Base-by-base conservation (phyloP, 768 basidiomycete genomes). In the Cytidiella melzeri region DNA sequence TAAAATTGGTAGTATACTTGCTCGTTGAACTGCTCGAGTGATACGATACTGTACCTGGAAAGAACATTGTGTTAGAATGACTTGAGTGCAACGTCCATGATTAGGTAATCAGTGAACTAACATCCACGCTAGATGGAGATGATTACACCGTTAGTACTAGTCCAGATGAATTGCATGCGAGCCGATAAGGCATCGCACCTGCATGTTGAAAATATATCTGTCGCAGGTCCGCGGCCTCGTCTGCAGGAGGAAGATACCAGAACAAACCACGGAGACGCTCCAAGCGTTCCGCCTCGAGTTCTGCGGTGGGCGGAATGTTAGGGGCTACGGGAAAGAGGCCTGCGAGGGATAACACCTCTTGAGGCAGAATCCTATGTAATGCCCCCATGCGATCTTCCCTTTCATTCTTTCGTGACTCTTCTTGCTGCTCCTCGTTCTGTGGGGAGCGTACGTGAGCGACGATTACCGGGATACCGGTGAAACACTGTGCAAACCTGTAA, bases 71-170 rank as follows among this genome's bases (percentile, higher is more conserved):
- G 24, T 46, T 24, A 20, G 38, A 9, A 24, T n/a, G n/a, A n/a
- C 7, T 25, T n/a, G 25, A 36, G 34, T 18, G n/a, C 18, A 10
- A 36, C 34, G 34, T 10, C 18, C 18, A 18, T 36, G 34, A 36
- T 36, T 36, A 18, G 20, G 20, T 10, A 36, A 19, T 18, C 39
- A 7, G 30, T 23, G 12, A 2, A 48, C 82, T 48, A 57, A 82
- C 84, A 84, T 81, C 83, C 83, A 86, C 26, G 81, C 81, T 47
- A 79, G 82, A 58, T 79, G 73, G 19, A 71, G n/a, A n/a, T 71
- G 62, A 71, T n/a, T 81, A 84, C 37, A 30, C n/a, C 21, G 28
- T 18, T 51, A 11, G 41, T 47, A 45, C 50, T 54, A 41, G 28
- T n/a, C n/a, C n/a, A 46, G 21, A 51, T 38, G 9, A 20, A 15